Base-by-base conservation (phyloP, 169 alveolate genomes). In the Plasmodium gonderi region DNA sequence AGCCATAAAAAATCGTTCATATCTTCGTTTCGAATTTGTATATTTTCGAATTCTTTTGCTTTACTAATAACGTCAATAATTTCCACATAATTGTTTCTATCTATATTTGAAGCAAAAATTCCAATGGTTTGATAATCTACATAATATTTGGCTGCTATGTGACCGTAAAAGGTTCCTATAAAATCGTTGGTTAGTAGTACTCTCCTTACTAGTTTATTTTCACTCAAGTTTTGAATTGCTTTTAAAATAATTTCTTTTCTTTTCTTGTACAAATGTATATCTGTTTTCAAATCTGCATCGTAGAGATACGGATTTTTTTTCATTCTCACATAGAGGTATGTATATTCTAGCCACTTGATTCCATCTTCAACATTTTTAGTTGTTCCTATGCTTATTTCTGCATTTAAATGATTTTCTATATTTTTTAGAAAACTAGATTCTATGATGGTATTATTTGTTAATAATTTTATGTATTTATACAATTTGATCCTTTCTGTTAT, bases 311-410 rank as follows among this genome's bases (percentile, higher is more conserved):
- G 99, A 80, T 95, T 95, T 77, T 96, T 97, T 44, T 92, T 77
- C 96, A 98, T 95, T 79, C 99, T 95, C 3, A 98, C 97, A 75
- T 95, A 97, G 20, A 98, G 96, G 93, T 98, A 99, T 23, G 99
- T 98, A 64, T 97, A 97, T 75, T 97, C 97, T 31, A 98, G 79
- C 99, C 99, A 99, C 72, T 97, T 96, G 14, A 97, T 95, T 4
- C 99, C 99, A 68, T 99, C 99, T 76, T 95, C 94, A n/a, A 97
- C 93, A 82, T 95, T 97, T 45, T 96, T 76, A 9, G 98, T 95
- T 77, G 98, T 97, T 26, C 99, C 99, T 51, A 98, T 92, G n/a
- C 98, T 98, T 44, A 99, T 96, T 95, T 99, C 99, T 64, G 99
- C 99, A 97, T 98, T 99, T 74, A 99, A 82, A 17, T 95, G 94